Base-by-base conservation (phyloP, 2,329 filamentous ascomycete genomes). In the Ophiognomonia clavigignenti-juglandacearum region DNA sequence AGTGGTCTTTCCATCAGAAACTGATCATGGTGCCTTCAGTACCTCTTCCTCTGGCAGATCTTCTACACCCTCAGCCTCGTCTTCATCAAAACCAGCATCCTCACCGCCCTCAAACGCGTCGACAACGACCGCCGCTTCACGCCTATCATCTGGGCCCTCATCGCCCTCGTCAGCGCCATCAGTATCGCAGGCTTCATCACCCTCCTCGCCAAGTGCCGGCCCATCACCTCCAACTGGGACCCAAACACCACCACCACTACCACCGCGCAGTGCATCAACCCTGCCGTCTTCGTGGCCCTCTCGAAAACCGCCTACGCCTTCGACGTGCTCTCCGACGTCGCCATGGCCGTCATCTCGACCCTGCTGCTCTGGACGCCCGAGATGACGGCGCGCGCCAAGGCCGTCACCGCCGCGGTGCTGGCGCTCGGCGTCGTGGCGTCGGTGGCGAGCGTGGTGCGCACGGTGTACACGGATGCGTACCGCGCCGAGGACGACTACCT, bases 151-250 rank as follows among this genome's bases (percentile, higher is more conserved):
- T 52, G 50, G 46, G 46, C 35, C 10, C 46, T 52, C 24, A 52
- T 52, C 22, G 46, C 39, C 18, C 16, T 52, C 5, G 50, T 52
- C 8, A 49, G 47, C 42, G 6, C 41, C n/a, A 20, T 52, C 19
- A 49, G 46, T 22, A n/a, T 52, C 20, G 46, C 50, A 9, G 50
- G 39, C 19, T 23, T 52, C 35, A 46, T 52, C 35, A 49, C 43
- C 6, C 14, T 52, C 19, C 35, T 52, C 29, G 50, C 50, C 10
- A 52, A 43, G 20, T 52, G 50, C 29, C 32, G 23, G 20, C 50
- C 50, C n/a, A 52, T 52, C 14, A 43, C 48, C 38, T 39, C 46
- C n/a, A 52, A 49, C 39, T 52, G 50, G 50, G n/a, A n/a, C n/a
- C n/a, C n/a, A n/a, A n/a, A n/a, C n/a, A n/a, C n/a, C n/a, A n/a